Evolutionary conservation across 441 rosid genomes (phyloP).

Genomic region (Kokia cookei): DNA sequence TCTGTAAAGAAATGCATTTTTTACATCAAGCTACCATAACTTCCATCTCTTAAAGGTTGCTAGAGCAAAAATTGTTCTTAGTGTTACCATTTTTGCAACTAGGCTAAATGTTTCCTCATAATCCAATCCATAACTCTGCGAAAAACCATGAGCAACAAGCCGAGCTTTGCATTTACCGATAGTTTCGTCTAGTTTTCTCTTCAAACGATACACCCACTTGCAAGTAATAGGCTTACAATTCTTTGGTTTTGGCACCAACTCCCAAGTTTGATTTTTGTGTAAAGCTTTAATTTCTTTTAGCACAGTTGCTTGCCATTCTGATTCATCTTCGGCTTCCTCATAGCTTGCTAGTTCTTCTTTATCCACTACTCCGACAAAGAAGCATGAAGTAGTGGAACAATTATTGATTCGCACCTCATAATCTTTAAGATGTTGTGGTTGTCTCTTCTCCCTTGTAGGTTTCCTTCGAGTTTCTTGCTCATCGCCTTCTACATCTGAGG

Average conservation of each 20-base stretch:
- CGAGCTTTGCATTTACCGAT: neutral
- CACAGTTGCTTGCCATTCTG: neutral
- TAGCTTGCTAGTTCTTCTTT: neutral
- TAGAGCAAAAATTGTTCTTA: neutral
- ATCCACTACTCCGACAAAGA: neutral
- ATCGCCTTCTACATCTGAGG: neutral
- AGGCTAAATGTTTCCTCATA: neutral
- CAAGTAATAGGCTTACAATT: neutral
- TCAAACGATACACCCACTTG: neutral
- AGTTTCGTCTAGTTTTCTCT: neutral
- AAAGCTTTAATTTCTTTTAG: neutral
- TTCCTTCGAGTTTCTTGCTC: neutral
- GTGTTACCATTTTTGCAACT: neutral
- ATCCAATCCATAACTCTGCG: neutral
- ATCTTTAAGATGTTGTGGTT: neutral
- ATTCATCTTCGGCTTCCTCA: neutral
- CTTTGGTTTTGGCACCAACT: neutral
- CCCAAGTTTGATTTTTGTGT: neutral
- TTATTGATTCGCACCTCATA: neutral
- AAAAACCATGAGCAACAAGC: neutral
- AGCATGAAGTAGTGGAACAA: neutral
- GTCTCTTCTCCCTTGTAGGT: neutral
- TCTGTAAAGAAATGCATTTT: neutral
- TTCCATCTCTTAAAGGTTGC: neutral
- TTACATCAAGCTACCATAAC: neutral